Base-by-base conservation (phyloP, 2,329 filamentous ascomycete genomes). In the Cordyceps farinosa region DNA sequence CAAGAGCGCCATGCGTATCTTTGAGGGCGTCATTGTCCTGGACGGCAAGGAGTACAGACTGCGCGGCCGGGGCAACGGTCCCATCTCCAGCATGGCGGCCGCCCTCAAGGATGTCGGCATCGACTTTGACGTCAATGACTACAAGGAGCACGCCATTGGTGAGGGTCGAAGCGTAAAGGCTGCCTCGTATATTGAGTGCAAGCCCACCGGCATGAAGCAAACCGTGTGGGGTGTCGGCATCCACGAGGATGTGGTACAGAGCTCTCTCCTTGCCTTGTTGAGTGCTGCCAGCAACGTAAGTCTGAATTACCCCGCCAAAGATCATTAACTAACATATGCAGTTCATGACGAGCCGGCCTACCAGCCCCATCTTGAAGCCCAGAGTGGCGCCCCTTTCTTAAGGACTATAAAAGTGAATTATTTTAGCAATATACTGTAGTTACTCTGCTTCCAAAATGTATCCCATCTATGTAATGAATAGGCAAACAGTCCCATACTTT, bases 141-240 rank as follows among this genome's bases (percentile, higher is more conserved):
- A 98, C 82, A 97, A 96, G 81, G 95, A 98, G 77, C 94, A 98
- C 77, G 90, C 93, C 34, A 92, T 98, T 69, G 92, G 92, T 67
- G 82, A 83, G 58, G 91, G 91, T 65, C 85, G 87, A 63, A 86
- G 92, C 65, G 91, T 94, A 68, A 96, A 96, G 80, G 94, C 94
- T n/a, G 94, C 92, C 2, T 91, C 93, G 2, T 98, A 96, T 74
- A 96, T 98, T 67, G 91, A 97, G 76, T 97, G 92, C 77, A 92
- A 84, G 34, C 83, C 87, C 27, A 78, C 84, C 4, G 86, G 84
- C 53, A 88, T 82, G 66, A 84, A 84, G 61, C 82, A 91, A 70
- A 89, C 86, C 70, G 89, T 96, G 2, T 97, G 92, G 92, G 92
- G 92, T 69, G 90, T 97, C 7, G 92, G 91, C 40, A 91, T 97